phyloP scores from a whole-genome alignment of 192 early-diverging fungal genomes.

The Dimargaris xerosporica region DNA sequence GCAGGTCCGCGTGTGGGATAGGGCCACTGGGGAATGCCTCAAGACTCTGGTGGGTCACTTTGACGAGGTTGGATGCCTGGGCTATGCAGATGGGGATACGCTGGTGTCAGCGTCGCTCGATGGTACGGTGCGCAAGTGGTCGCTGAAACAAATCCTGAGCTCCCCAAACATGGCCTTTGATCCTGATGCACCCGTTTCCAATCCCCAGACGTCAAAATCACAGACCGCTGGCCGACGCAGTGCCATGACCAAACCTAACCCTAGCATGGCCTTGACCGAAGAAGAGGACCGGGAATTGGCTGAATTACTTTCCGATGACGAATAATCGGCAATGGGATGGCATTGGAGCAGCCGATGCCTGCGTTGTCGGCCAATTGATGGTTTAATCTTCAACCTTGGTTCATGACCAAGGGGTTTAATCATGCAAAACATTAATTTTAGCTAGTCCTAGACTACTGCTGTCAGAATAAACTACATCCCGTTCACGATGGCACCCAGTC shows the following conservation, averaged over 20 bases:
- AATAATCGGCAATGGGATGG: neutral
- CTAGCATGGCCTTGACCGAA: neutral
- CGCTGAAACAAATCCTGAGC: neutral
- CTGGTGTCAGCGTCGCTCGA: conserved; percentile 4
- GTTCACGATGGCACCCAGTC: too few relatives aligned
- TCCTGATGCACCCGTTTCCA: neutral
- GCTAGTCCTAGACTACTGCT: too few relatives aligned
- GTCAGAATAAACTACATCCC: too few relatives aligned
- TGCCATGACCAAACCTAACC: neutral
- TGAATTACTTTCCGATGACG: conserved; percentile 9
- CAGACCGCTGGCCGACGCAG: neutral
- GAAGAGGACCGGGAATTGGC: conserved; percentile 11
- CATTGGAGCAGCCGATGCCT: too few relatives aligned
- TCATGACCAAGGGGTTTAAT: too few relatives aligned
- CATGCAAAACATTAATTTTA: too few relatives aligned
- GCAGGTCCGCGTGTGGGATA: conserved; percentile 8
- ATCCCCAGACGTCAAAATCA: neutral
- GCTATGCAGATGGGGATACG: neutral
- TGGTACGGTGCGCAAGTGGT: conserved; percentile 5
- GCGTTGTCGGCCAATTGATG: too few relatives aligned
- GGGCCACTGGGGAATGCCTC: conserved; percentile 6
- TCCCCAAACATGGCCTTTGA: neutral
- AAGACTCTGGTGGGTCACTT: conserved; percentile 7
- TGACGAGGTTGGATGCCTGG: conserved; percentile 4
- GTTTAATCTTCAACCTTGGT: too few relatives aligned